These are phyloP conservation scores for Fraxinus greggii DNA, from an alignment of 305 asterid genomes.

Conservation along the genomic window DNA sequence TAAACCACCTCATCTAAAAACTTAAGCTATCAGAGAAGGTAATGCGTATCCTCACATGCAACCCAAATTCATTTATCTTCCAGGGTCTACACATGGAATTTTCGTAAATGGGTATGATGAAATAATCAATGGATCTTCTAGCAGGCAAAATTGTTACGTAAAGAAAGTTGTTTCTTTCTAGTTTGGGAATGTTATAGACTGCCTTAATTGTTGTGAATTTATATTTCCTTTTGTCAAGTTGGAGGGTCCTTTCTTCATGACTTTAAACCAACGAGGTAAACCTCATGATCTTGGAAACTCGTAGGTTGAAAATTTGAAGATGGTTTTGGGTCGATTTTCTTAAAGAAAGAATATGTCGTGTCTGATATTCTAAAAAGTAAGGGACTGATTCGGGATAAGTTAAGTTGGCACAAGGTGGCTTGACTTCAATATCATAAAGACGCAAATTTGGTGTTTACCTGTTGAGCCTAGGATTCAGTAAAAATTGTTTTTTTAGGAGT, in stretches of 20 bases:
- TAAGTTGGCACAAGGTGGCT: neutral
- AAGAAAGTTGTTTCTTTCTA: neutral
- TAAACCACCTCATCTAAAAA: neutral
- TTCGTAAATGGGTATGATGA: neutral
- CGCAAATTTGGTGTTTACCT: neutral
- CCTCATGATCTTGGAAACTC: neutral
- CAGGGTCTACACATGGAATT: neutral
- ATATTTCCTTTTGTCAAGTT: neutral
- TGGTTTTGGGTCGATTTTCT: neutral
- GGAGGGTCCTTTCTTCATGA: neutral
- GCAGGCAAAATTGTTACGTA: neutral
- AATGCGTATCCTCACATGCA: neutral
- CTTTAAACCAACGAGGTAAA: neutral
- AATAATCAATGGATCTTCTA: neutral
- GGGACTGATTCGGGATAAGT: neutral
- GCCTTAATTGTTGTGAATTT: neutral
- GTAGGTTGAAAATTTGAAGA: neutral
- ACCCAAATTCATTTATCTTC: neutral
- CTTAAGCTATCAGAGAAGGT: neutral
- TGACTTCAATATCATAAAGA: neutral
- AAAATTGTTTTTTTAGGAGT: neutral
- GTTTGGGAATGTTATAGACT: too few relatives aligned
- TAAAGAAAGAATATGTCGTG: neutral
- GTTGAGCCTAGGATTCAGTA: neutral
- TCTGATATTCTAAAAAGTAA: neutral